These are phyloP conservation scores for Candida patagonica DNA, from an alignment of 805 yeast species.

Conservation along the genomic window DNA sequence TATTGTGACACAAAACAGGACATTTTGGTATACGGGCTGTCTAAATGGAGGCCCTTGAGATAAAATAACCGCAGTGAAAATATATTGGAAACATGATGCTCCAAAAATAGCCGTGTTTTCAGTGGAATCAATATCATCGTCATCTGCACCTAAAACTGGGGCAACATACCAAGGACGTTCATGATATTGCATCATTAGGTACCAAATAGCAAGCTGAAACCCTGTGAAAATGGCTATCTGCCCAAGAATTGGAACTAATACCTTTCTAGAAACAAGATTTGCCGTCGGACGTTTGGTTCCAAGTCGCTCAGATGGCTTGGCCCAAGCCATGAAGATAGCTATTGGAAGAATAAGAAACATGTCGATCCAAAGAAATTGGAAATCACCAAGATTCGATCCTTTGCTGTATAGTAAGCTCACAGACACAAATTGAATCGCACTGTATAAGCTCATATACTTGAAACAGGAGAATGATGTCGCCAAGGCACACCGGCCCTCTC, in stretches of 20 bases:
- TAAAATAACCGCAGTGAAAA: constrained; percentile 70
- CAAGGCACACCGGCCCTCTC: constrained; percentile 89
- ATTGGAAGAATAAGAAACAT: constrained; percentile 82
- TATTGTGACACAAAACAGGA: constrained; percentile 63
- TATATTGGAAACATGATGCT: constrained; percentile 80
- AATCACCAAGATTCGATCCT: constrained; percentile 93
- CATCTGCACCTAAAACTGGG: constrained; percentile 75
- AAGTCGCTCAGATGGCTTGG: constrained; percentile 57
- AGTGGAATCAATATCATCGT: constrained; percentile 70
- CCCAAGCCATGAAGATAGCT: constrained; percentile 97
- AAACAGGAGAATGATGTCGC: constrained; percentile 95
- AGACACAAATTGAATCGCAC: constrained; percentile 90
- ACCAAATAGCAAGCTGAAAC: constrained; percentile 69
- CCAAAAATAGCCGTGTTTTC: constrained; percentile 84
- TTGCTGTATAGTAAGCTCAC: constrained; percentile 76
- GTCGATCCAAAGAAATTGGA: constrained; percentile 93
- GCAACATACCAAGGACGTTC: constrained; percentile 56
- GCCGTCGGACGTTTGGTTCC: constrained; percentile 83
- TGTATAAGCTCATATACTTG: constrained; percentile 94
- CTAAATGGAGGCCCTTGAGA: constrained; percentile 93
- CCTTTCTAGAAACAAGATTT: constrained; percentile 80
- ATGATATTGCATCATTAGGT: constrained; percentile 38
- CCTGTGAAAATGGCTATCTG: constrained; percentile 54
- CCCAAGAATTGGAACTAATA: constrained; percentile 72
- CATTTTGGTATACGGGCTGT: constrained; percentile 53